A percentile compares a stretch with the other conserved stretches of the same genome.
phyloP scores from a whole-genome alignment of 768 basidiomycete species.

The Agaricus bisporus region DNA sequence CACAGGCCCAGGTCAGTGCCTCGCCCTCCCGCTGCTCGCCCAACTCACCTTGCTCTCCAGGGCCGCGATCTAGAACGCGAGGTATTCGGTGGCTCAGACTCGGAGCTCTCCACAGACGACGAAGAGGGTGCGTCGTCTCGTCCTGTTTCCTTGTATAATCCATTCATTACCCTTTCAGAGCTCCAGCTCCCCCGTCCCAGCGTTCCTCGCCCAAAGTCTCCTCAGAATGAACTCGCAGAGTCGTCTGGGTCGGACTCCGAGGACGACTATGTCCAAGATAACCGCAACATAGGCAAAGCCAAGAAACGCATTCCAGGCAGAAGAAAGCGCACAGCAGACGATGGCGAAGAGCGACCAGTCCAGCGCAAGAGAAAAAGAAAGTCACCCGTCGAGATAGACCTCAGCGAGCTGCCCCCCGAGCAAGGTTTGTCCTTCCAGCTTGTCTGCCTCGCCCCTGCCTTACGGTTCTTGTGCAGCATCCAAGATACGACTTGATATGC shows the following conservation, averaged over 20 bases:
- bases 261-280: conserved; percentile 44
- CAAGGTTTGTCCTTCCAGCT: conserved; percentile 46
- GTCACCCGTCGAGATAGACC: conserved; percentile 55
- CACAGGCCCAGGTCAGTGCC: conserved; percentile 14
- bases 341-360: conserved; percentile 24
- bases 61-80: conserved; percentile 50
- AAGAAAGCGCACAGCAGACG: conserved; percentile 17
- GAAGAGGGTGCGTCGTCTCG: conserved; percentile 41
- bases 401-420: conserved; percentile 67
- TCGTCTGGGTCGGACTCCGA: conserved; percentile 42
- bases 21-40: not conserved
- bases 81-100: conserved; percentile 80
- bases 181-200: conserved; percentile 32
- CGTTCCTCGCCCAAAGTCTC: conserved; percentile 18
- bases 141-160: not conserved
- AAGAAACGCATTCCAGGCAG: conserved; percentile 23
- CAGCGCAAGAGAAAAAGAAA: conserved; percentile 53
- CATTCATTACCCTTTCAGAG: not conserved
- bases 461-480: conserved; percentile 42
- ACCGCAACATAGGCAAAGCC: conserved; percentile 21
- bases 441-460: not conserved
- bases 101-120: conserved; percentile 76
- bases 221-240: conserved; percentile 28
- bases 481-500: conserved; percentile 73
- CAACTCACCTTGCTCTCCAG: conserved; percentile 8